Base-by-base conservation (phyloP, 1,284 basidiomycete species). In the Cutaneotrichosporon arboriforme region DNA sequence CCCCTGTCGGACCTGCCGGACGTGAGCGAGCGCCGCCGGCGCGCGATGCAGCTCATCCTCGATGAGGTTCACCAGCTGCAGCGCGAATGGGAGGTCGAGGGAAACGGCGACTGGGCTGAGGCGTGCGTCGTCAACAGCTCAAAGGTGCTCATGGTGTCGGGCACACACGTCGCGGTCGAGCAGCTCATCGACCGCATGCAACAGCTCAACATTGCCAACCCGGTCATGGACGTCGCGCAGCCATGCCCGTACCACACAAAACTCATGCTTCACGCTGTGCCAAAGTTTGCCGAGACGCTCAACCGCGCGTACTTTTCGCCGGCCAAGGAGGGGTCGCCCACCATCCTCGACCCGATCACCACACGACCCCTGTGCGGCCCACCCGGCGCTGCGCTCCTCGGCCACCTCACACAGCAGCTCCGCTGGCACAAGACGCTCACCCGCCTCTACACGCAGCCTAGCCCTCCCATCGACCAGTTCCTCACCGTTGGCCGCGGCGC, bases 181-280 rank as follows among this genome's bases (percentile, higher is more conserved):
- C 64, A 69, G 46, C 63, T 73, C 37, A 67, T 74, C 43, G 69
- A 71, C 43, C 52, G 70, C 22, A 58, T 74, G 26, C 67, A 71
- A 44, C 59, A 63, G 21, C 58, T 72, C 13, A 67, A 65, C 34
- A 62, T 75, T 18, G 73, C 72, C 13, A 75, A 72, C 54, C 72
- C 72, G 9, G 73, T 75, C 9, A 72, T 75, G 68, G 73, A 75
- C 48, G 66, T 74, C n/a, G 57, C 55, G 36, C 69, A 73, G 65
- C 72, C 72, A 63, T 73, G 69, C 48, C 72, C 73, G 5, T 74
- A 69, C 52, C 61, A 73, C 56, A 73, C 73, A 1, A 62, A 62
- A 48, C 64, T 75, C 42, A 75, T 75, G 73, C 53, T 55, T 2
- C 69, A 71, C 52, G 69, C 73, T 8, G 61, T 69, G 15, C 67